Conservation (phyloP, 352 stramenopile genomes). For the Globisporangium apiculatum region DNA sequence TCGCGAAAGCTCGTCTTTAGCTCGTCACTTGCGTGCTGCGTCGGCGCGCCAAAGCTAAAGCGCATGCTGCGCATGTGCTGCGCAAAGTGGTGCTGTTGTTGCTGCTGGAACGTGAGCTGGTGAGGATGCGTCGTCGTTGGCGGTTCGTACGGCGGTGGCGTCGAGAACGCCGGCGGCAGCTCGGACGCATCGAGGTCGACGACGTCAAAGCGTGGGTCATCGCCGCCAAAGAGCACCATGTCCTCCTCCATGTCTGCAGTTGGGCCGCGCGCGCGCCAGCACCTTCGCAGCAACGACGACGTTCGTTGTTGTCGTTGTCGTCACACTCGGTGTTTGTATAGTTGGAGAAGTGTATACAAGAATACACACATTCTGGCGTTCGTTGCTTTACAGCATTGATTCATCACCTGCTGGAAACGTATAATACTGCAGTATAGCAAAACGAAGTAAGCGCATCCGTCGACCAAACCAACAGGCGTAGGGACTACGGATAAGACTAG, state of each 20-base stretch:
- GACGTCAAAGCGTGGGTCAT: conserved; percentile 43
- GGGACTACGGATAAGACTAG: too few relatives aligned
- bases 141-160: conserved; percentile 15
- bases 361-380: too few relatives aligned
- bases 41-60: conserved; percentile 4
- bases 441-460: too few relatives aligned
- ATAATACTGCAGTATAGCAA: too few relatives aligned
- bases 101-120: background rate
- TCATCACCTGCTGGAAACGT: too few relatives aligned
- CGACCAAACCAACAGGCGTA: too few relatives aligned
- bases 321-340: too few relatives aligned
- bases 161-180: conserved; percentile 38
- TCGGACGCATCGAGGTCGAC: conserved; percentile 39
- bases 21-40: background rate
- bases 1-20: conserved; percentile 5
- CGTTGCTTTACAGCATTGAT: too few relatives aligned
- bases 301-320: too few relatives aligned
- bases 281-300: too few relatives aligned
- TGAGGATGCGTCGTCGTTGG: background rate
- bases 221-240: conserved; percentile 45
- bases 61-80: conserved; percentile 2
- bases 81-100: background rate
- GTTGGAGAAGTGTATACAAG: too few relatives aligned
- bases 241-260: conserved; percentile 35
- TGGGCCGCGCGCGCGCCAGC: conserved; percentile 1